A percentile compares a stretch with the other conserved stretches of the same genome.
These are phyloP conservation scores for Trichoderma sp. DNA, from an alignment of 2,329 filamentous ascomycete genomes.

Conservation along the genomic window DNA sequence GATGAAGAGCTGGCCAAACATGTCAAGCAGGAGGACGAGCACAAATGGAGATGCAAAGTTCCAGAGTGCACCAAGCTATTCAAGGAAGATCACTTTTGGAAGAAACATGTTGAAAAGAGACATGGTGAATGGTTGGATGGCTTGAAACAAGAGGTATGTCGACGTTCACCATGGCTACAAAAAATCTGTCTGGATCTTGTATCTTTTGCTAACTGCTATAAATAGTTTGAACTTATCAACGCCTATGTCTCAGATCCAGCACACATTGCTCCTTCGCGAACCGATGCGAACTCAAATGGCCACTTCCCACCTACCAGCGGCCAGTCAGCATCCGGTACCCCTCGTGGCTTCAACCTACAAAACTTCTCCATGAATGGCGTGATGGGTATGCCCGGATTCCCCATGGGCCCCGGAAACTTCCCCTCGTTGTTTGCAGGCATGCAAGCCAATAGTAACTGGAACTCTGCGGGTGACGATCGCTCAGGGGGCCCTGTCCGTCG, in stretches of 20 bases:
- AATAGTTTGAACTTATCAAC: constrained; percentile 84
- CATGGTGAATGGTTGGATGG: constrained; percentile 84
- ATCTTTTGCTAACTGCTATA: constrained; percentile 20
- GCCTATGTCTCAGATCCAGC: constrained; percentile 91
- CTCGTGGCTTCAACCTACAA: constrained; percentile 85
- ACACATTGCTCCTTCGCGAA: constrained; percentile 89
- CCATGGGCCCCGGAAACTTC: constrained; percentile 51
- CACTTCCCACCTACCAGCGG: constrained; percentile 84
- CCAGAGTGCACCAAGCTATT: constrained; percentile 96
- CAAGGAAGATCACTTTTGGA: constrained; percentile 96
- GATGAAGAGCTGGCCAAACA: constrained; percentile 83
- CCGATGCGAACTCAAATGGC: constrained; percentile 92
- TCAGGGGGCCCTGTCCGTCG: constrained; percentile 69
- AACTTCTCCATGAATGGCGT: constrained; percentile 65
- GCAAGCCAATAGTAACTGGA: constrained; percentile 54
- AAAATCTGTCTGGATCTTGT: not conserved
- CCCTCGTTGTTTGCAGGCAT: constrained; percentile 57
- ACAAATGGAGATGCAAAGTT: constrained; percentile 95
- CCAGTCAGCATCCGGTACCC: constrained; percentile 78
- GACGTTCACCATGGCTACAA: not conserved
- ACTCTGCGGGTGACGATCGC: constrained; percentile 56
- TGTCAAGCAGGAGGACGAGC: constrained; percentile 96
- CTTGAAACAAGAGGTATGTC: constrained; percentile 78
- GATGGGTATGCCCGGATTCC: constrained; percentile 62
- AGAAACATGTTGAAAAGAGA: constrained; percentile 95